Conservation (phyloP, 2,329 filamentous ascomycete species). For the Apiospora koreana region DNA sequence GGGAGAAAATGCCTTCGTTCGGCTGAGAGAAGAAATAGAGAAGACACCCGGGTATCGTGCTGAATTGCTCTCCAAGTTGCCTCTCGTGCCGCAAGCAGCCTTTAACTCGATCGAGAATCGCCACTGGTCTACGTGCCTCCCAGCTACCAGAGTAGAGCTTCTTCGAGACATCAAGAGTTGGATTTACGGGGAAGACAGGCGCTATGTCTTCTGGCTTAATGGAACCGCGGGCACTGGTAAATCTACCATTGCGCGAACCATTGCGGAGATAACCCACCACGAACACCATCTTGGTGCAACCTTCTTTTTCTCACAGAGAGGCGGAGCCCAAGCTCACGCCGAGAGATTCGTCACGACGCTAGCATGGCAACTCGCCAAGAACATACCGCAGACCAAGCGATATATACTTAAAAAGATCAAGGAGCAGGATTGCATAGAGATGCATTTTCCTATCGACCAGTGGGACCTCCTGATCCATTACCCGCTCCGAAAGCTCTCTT, state of each 20-base stretch:
- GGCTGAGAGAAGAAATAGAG: no score
- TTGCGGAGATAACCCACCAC: constrained; percentile 22
- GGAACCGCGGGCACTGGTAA: constrained; percentile 42
- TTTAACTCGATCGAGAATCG: neutral
- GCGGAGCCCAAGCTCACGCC: constrained; percentile 37
- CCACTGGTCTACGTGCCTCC: neutral
- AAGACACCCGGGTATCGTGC: no score
- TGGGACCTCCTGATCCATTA: no score
- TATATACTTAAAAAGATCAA: constrained; percentile 44
- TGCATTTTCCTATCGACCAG: no score
- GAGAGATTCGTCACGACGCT: constrained; percentile 41
- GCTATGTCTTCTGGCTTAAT: constrained; percentile 30
- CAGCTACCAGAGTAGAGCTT: neutral
- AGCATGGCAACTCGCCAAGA: constrained; percentile 30
- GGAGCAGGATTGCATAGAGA: no score
- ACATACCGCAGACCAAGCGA: constrained; percentile 29
- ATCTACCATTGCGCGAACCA: constrained; percentile 38
- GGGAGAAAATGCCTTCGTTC: no score
- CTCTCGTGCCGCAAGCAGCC: no score
- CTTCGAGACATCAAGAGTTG: neutral
- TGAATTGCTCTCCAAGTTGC: no score
- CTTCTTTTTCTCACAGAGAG: constrained; percentile 48
- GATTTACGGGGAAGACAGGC: neutral
- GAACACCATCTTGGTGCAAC: constrained; percentile 20
- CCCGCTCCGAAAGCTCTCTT: constrained; percentile 39